Evolutionary conservation across 176 grass and related monocot species (phyloP).

Genomic region (Elaeis guineensis): DNA sequence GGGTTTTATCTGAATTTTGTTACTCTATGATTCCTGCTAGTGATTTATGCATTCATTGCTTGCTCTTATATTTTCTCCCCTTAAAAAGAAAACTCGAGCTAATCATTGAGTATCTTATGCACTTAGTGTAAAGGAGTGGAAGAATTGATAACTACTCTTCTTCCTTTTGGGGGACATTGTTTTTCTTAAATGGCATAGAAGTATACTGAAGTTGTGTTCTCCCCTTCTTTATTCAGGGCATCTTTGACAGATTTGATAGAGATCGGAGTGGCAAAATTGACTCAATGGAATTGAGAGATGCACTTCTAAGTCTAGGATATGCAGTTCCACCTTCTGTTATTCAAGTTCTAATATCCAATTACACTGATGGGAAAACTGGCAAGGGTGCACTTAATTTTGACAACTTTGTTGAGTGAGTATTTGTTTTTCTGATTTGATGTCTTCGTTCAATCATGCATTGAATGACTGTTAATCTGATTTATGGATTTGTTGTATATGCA

Average conservation of each 20-base stretch:
- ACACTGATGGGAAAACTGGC: constrained; percentile 26
- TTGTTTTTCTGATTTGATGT: not conserved
- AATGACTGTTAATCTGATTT: not conserved
- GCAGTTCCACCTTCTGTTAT: constrained; percentile 63
- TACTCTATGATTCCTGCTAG: too few relatives aligned
- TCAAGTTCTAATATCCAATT: constrained; percentile 58
- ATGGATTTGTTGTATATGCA: constrained; percentile 24
- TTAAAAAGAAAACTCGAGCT: too few relatives aligned
- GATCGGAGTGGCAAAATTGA: constrained; percentile 76
- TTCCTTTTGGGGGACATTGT: too few relatives aligned
- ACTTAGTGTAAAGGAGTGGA: too few relatives aligned
- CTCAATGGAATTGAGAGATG: constrained; percentile 58
- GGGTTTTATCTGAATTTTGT: too few relatives aligned
- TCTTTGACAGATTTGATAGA: constrained; percentile 72
- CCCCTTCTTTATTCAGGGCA: constrained; percentile 23
- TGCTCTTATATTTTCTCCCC: too few relatives aligned
- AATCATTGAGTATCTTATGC: too few relatives aligned
- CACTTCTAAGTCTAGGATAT: constrained; percentile 67
- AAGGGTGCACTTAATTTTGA: constrained; percentile 56
- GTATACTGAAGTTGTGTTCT: too few relatives aligned
- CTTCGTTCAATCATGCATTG: not conserved
- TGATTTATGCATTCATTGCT: too few relatives aligned
- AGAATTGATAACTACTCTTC: too few relatives aligned
- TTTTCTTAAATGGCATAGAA: too few relatives aligned
- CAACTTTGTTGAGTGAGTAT: constrained; percentile 78